Percentiles rank a stretch among this genome's conserved stretches.
Evolutionary conservation across 495 filamentous ascomycete genomes (phyloP).

Genomic region (Cryomyces antarcticus): DNA sequence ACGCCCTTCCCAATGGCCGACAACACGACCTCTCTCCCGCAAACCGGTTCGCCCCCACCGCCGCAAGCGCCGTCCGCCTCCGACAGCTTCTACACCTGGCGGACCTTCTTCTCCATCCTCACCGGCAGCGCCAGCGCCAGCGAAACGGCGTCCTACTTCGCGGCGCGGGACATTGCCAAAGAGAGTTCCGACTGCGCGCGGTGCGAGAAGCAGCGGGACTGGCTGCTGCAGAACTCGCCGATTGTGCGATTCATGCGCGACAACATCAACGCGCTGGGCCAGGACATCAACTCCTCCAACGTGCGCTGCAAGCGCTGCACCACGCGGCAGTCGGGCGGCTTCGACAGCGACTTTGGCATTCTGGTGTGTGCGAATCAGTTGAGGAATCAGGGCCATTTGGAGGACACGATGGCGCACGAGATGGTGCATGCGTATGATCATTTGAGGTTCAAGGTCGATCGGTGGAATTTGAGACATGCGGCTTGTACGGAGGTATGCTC

Average conservation of each 20-base stretch:
- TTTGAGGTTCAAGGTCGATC: slow-evolving; percentile 74
- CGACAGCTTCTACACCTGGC: slow-evolving; percentile 47
- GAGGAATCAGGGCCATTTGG: slow-evolving; percentile 48
- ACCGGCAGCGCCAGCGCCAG: slow-evolving; percentile 47
- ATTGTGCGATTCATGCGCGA: slow-evolving; percentile 66
- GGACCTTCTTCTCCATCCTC: slow-evolving; percentile 59
- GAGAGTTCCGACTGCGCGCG: slow-evolving; percentile 52
- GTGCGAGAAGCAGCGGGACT: slow-evolving; percentile 63
- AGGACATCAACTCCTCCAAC: slow-evolving; percentile 47
- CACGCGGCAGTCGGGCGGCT: slow-evolving; percentile 51
- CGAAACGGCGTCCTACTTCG: slow-evolving; percentile 48
- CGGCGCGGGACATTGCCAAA: slow-evolving; percentile 41
- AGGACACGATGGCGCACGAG: slow-evolving; percentile 92
- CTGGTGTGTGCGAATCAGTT: slow-evolving; percentile 78
- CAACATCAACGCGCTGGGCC: slow-evolving; percentile 57
- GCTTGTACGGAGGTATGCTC: slow-evolving; percentile 76
- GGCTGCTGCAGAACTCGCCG: slow-evolving; percentile 63
- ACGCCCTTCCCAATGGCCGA: background rate
- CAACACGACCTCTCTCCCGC: slow-evolving; percentile 1
- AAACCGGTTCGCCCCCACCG: slow-evolving; percentile 10
- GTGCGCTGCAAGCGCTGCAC: slow-evolving; percentile 65
- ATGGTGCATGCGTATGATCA: slow-evolving; percentile 97
- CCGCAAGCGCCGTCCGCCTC: slow-evolving; percentile 31
- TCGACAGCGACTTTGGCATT: slow-evolving; percentile 67
- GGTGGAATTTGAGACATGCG: slow-evolving; percentile 61